phyloP scores from a whole-genome alignment of 257 asterid species.

The Verbascum thapsus region DNA sequence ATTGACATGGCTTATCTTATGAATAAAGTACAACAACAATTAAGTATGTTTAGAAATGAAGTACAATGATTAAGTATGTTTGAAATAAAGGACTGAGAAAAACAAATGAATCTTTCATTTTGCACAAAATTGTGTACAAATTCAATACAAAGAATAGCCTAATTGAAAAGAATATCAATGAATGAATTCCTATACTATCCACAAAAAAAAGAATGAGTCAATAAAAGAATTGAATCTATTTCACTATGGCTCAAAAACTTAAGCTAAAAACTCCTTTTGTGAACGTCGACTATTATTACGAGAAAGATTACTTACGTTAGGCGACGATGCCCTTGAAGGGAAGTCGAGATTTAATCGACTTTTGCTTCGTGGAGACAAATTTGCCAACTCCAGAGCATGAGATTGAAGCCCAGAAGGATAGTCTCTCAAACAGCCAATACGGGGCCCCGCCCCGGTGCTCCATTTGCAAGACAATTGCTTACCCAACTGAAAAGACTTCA shows the following conservation, averaged over 20 bases:
- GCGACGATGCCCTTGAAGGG: constrained; percentile 47
- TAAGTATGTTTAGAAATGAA: too few species aligned
- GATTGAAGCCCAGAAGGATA: constrained; percentile 76
- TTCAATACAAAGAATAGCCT: constrained; percentile 24
- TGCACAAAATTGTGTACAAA: constrained; percentile 37
- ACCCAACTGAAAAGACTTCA: constrained; percentile 65
- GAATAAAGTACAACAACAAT: too few species aligned
- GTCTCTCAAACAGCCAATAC: constrained; percentile 81
- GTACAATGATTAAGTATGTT: too few species aligned
- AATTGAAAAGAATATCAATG: constrained; percentile 32
- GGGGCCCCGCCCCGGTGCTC: constrained; percentile 95
- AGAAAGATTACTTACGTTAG: constrained; percentile 43
- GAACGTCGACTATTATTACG: constrained; percentile 33
- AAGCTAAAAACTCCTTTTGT: constrained; percentile 33
- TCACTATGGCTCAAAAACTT: constrained; percentile 20
- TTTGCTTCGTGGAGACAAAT: constrained; percentile 67
- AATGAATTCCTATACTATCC: constrained; percentile 51
- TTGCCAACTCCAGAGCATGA: constrained; percentile 72
- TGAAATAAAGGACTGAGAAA: neutral
- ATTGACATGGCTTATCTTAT: too few species aligned
- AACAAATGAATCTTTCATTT: constrained; percentile 22
- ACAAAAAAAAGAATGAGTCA: constrained; percentile 43
- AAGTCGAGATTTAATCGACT: constrained; percentile 40
- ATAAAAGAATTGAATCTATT: constrained; percentile 36
- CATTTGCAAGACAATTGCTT: constrained; percentile 75